Base-by-base conservation (phyloP, 345 rosid genomes). In the Eucalyptus paniculata region DNA sequence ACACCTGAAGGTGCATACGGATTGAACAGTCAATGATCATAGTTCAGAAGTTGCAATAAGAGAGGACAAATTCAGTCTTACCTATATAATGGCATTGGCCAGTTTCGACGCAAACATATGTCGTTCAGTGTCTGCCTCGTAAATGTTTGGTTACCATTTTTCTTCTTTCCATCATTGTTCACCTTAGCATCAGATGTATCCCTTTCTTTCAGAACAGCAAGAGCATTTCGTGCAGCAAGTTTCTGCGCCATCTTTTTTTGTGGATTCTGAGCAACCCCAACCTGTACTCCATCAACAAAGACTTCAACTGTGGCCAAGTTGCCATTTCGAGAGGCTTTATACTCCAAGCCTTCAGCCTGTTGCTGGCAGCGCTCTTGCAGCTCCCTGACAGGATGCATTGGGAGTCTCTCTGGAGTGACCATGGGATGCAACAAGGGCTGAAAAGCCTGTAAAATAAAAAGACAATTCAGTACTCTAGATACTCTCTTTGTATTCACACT, bases 221-320 rank as follows among this genome's bases (percentile, higher is more conserved):
- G 99, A 2, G 99, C 97, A 90, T 97, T 98, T 93, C 99, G 94
- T 1, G 99, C 99, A 34, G 99, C 99, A 87, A 97, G 97, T 92
- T 98, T 98, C 93, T 98, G 99, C 54, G 99, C 99, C 99, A 98
- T 98, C 94, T 98, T 98, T 96, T 97, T 98, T 91, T 97, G 99
- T 3, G 98, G 97, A 90, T 98, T 98, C 90, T 96, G 98, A 54
- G 99, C 99, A 10, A 96, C 93, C 88, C 99, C 99, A 7, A 97
- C 92, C 90, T 96, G 98, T 28, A 97, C 92, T 32, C 99, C 99
- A 88, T 98, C 99, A 24, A 98, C 94, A 92, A 93, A 98, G 44
- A 98, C 99, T 95, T 98, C 99, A 77, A 98, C 99, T 26, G 98
- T 97, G 32, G 99, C 99, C 92, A 96, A 89, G 93, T 96, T 98